phyloP scores from a whole-genome alignment of 768 basidiomycete genomes.

The Podaxis sp. region DNA sequence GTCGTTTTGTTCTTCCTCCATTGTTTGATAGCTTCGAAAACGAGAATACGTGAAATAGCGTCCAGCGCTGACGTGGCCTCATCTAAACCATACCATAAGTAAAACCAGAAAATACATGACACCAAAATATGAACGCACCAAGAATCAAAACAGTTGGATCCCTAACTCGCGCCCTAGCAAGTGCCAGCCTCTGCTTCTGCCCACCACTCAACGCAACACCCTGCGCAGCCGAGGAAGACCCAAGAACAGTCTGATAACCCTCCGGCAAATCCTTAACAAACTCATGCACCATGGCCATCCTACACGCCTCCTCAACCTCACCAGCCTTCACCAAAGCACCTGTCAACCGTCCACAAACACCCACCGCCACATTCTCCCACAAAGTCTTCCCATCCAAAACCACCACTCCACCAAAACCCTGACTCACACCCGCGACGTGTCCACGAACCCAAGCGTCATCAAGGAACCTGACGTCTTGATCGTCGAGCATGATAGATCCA shows the following conservation, averaged over 20 bases:
- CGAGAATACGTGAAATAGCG: constrained; percentile 78
- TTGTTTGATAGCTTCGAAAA: constrained; percentile 64
- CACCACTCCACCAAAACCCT: constrained; percentile 58
- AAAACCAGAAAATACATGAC: background rate
- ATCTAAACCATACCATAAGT: constrained; percentile 45
- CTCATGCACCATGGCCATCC: constrained; percentile 82
- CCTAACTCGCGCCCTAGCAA: constrained; percentile 81
- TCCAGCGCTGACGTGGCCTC: constrained; percentile 85
- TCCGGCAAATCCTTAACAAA: constrained; percentile 81
- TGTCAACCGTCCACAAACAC: constrained; percentile 28
- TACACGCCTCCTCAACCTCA: constrained; percentile 79
- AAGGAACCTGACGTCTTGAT: constrained; percentile 72
- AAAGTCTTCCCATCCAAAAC: constrained; percentile 71
- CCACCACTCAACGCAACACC: constrained; percentile 86
- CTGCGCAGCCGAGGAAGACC: constrained; percentile 1
- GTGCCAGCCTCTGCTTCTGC: constrained; percentile 85
- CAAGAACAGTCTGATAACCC: constrained; percentile 83
- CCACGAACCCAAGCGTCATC: constrained; percentile 64
- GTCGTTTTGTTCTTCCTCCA: constrained; percentile 83
- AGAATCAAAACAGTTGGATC: constrained; percentile 89
- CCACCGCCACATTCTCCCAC: constrained; percentile 85
- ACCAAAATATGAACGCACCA: constrained; percentile 47
- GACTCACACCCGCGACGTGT: constrained; percentile 74
- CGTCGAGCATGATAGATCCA: constrained; percentile 65
- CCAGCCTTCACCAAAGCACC: constrained; percentile 54